Base-by-base conservation (phyloP, 805 yeast species). In the Wickerhamomyces bisporus region DNA sequence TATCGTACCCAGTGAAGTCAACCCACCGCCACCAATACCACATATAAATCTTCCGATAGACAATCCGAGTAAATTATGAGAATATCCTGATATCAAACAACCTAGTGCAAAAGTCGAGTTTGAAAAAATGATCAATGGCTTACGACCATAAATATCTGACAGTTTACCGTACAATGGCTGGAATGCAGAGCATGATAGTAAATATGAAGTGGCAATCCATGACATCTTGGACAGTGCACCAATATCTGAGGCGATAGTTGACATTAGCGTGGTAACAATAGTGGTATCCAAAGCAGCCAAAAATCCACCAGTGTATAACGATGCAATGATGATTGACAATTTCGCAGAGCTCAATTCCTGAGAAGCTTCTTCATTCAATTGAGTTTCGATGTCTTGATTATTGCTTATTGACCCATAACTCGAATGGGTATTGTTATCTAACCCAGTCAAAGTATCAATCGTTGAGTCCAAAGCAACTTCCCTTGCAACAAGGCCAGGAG, bases 21-120 rank as follows among this genome's bases (percentile, higher is more conserved):
- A 68, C 0, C 95, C 95, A 8, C 94, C 89, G n/a, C 94, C 95
- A 12, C 95, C 95, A 38, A 82, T 71, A 6, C 95, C 95, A 6
- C 91, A 77, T 34, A 86, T 65, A 48, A 83, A 74, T 48, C 85
- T 64, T 3, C 82, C 82, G n/a, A 71, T 38, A 45, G 71, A 52
- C 52, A 75, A 48, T 0, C 49, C 48, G 8, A 43, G 20, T 9
- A 58, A 42, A 5, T 41, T 26, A 17, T 41, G 44, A 6, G 57
- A 45, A 4, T 40, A 26, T 6, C 64, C 68, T 30, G 73, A 69
- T 16, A 72, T 45, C 21, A 64, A 44, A 46, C 73, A 69, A 18
- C 77, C 76, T 14, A 67, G n/a, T 2, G 61, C 66, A 42, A 73
- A 71, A 23, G 57, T 33, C 5, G 51, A 19, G 23, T 66, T 60